A percentile compares a stretch with the other conserved stretches of the same genome.
phyloP scores from a whole-genome alignment of 768 basidiomycete species.

The Dentipellis sp. region DNA sequence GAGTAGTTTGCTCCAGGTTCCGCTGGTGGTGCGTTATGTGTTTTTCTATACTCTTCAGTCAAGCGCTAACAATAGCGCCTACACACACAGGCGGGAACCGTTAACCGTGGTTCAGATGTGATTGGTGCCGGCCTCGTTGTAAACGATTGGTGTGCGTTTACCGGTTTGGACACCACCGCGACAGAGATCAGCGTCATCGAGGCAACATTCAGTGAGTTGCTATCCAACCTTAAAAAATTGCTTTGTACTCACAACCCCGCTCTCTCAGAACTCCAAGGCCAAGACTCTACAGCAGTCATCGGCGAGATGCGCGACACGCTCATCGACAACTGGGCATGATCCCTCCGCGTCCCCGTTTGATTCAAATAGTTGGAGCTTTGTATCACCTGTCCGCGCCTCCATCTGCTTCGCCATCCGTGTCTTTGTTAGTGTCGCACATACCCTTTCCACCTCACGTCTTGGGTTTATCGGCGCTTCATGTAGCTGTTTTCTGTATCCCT shows the following conservation, averaged over 20 bases:
- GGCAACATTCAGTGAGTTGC: conserved; percentile 83
- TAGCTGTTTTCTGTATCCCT: conserved; percentile 1
- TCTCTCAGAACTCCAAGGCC: conserved; percentile 45
- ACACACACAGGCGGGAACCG: conserved; percentile 75
- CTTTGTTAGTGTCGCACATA: background rate
- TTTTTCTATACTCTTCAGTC: background rate
- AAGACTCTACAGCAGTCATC: conserved; percentile 44
- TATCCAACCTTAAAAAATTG: background rate
- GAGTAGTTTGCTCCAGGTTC: conserved; percentile 87
- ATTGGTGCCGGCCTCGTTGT: conserved; percentile 96
- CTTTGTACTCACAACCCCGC: background rate
- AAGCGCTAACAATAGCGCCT: conserved; percentile 3
- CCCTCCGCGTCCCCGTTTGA: background rate
- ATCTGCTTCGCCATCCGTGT: background rate
- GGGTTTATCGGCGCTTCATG: background rate
- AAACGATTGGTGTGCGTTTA: conserved; percentile 99
- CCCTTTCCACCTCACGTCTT: background rate
- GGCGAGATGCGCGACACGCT: conserved; percentile 52
- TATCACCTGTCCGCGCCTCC: background rate
- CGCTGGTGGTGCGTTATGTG: conserved; percentile 71
- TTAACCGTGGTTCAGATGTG: conserved; percentile 97
- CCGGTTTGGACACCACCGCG: conserved; percentile 98
- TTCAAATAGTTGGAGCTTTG: background rate
- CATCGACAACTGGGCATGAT: conserved; percentile 79
- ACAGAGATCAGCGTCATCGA: conserved; percentile 99